Conservation (phyloP, 495 filamentous ascomycete species). For the Penicillium angulare region DNA sequence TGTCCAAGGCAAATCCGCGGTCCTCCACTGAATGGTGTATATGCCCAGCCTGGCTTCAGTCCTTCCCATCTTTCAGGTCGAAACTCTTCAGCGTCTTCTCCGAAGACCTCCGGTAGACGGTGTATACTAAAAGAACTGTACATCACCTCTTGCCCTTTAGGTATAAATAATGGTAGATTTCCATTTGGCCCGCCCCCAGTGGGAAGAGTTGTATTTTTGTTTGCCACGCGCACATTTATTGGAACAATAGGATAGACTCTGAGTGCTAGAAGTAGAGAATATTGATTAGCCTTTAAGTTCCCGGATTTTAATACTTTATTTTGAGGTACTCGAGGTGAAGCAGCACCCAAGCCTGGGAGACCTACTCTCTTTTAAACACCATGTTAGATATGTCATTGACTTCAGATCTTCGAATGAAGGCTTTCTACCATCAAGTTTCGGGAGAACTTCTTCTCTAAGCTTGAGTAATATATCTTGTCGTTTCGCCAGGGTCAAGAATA, state of each 20-base stretch:
- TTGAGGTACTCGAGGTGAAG: too few relatives aligned
- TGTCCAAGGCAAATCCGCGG: constrained; percentile 71
- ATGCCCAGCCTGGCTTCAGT: constrained; percentile 30
- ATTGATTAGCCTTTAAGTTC: neutral
- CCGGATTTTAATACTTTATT: neutral
- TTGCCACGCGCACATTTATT: constrained; percentile 39
- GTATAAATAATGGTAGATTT: constrained; percentile 58
- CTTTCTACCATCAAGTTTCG: constrained; percentile 10
- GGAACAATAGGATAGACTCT: constrained; percentile 36
- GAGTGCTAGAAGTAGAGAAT: neutral
- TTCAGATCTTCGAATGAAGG: constrained; percentile 1
- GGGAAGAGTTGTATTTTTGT: constrained; percentile 42
- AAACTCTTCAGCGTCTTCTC: constrained; percentile 47
- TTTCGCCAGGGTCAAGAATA: constrained; percentile 52
- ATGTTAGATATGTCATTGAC: constrained; percentile 39
- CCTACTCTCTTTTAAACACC: neutral
- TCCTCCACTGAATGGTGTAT: constrained; percentile 48
- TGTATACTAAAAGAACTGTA: constrained; percentile 47
- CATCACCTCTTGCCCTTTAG: constrained; percentile 53
- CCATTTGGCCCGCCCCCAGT: constrained; percentile 51
- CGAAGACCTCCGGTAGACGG: constrained; percentile 46
- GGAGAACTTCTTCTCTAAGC: constrained; percentile 38
- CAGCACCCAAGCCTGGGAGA: constrained; percentile 14
- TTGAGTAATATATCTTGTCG: constrained; percentile 42
- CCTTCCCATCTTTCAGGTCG: constrained; percentile 51